Base-by-base conservation (phyloP, 495 filamentous ascomycete species). In the Tetracladium marchalianum region DNA sequence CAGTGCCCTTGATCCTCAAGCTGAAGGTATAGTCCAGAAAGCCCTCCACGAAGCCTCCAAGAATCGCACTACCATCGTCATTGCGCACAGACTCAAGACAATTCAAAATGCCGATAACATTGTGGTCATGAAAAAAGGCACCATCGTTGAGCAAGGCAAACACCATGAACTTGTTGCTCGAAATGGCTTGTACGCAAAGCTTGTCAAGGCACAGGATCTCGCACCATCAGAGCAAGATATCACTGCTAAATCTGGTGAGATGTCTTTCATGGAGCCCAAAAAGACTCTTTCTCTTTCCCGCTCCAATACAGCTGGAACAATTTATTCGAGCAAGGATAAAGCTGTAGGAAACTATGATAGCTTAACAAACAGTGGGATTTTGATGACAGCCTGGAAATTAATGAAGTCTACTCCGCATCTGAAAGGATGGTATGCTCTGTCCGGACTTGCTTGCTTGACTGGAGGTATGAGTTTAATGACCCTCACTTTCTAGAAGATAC, bases 31-130 rank as follows among this genome's bases (percentile, higher is more conserved):
- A 7, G 90, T 97, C 0, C 90, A 97, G 64, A 83, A 84, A 33
- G 90, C 90, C 12, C 71, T 97, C 18, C 87, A 95, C 53, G 80
- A 71, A 32, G 90, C 87, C 27, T 75, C 87, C n/a, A 71, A 82
- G 53, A 88, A 87, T 11, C 79, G 90, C 11, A 97, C 90, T 0
- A 95, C 89, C 9, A 90, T 95, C 55, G 83, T 88, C 8, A 95
- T 97, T 58, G 90, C 90, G 19, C 90, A 97, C 59, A 78, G 89
- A 40, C 68, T 96, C 19, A 90, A 85, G 0, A 97, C 90, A 31
- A 93, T 97, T 66, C 87, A 82, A 62, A 74, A 82, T 46, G 89
- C 87, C 0, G 79, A 92, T 60, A 95, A 94, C 58, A 96, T 96
- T 45, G 86, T 95, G 11, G 87, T 95, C 52, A 86, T 97, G 78